A percentile compares a stretch with the other conserved stretches of the same genome.
Evolutionary conservation across 2,329 filamentous ascomycete species (phyloP).

Genomic region (Apiospora saccharicola): DNA sequence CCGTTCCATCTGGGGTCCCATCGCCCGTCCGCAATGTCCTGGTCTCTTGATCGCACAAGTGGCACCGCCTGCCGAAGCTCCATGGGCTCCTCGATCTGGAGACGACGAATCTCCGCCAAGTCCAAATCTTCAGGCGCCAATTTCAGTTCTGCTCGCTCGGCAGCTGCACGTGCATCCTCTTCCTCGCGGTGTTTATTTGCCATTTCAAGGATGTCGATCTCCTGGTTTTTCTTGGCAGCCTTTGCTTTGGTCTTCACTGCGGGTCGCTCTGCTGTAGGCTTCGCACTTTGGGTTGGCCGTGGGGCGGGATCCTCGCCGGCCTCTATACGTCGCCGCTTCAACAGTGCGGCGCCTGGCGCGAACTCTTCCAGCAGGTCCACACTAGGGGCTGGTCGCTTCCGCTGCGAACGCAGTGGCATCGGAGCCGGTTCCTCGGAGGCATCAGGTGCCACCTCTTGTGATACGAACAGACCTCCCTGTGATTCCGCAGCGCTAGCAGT

Average conservation of each 20-base stretch:
- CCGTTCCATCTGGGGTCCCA: conserved; percentile 95
- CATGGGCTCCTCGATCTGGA: conserved; percentile 82
- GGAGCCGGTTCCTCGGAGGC: conserved; percentile 35
- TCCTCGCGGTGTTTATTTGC: conserved; percentile 67
- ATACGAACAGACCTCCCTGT: conserved; percentile 62
- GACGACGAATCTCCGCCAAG: conserved; percentile 73
- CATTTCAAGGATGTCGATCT: conserved; percentile 73
- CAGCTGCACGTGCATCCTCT: conserved; percentile 69
- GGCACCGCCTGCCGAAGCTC: conserved; percentile 58
- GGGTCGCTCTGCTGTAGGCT: conserved; percentile 25
- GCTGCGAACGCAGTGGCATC: conserved; percentile 40
- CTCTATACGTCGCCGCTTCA: conserved; percentile 79
- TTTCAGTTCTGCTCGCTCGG: conserved; percentile 61
- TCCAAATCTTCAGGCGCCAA: conserved; percentile 70
- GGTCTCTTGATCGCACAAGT: conserved; percentile 52
- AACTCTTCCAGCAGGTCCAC: conserved; percentile 74
- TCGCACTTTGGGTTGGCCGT: conserved; percentile 37
- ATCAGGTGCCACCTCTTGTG: conserved; percentile 51
- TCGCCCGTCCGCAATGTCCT: conserved; percentile 61
- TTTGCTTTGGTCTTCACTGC: conserved; percentile 39
- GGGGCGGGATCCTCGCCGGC: conserved; percentile 58
- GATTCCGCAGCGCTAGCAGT: conserved; percentile 39
- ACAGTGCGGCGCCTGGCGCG: conserved; percentile 76
- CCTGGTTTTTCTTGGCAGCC: conserved; percentile 58
- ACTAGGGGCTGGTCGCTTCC: conserved; percentile 54